Evolutionary conservation across 2,329 filamentous ascomycete species (phyloP), one percentile per base, ranked within the genome.

Genomic region (Xylariaceae sp.): DNA sequence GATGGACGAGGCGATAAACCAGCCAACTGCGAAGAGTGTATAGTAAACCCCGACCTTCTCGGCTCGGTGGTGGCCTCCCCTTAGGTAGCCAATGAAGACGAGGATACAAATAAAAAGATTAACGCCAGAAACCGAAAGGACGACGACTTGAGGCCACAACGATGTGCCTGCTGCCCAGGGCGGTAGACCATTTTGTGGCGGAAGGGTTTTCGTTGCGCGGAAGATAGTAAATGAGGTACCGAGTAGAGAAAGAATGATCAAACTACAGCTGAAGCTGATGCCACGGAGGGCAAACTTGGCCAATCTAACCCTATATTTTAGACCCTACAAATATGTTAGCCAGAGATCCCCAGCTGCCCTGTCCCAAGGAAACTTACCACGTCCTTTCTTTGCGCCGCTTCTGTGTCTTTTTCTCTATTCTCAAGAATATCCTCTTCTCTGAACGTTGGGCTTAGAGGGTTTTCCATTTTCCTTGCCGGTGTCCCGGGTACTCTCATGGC

Each of bases 1-100:
- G 67, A 95, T 75, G 72, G 96, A 88, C 71, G 89, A 94, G 73
- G 96, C 87, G 69, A 94, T 87, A 80, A 97, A 97, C 83, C 93
- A 96, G 64, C 86, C 88, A 57, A 96, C 88, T 27, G 92, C 89
- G 71, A 99, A 96, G 65, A 94, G 83, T 37, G 92, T 96, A 77
- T 97, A 97, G 79, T 97, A 99, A 42, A 96, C 87, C 45, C 89
- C 89, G 20, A 94, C 88, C 75, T 97, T 97, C 74, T 97, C 92
- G 10, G 94, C 94, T 63, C 91, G 84, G 64, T 80, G 79, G 74
- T 97, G 93, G 2, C 94, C 94, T 50, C 92, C 91, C 70, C 87
- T 86, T 78, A 85, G 95, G 78, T 97, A 97, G 13, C 86, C 89
- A 66, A 86, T 81, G 67, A 99, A 90, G 61, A 99, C 87, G 51